These are phyloP conservation scores for Teratosphaeria epicoccoides DNA, from an alignment of 2,329 filamentous ascomycete species.

Conservation along the genomic window DNA sequence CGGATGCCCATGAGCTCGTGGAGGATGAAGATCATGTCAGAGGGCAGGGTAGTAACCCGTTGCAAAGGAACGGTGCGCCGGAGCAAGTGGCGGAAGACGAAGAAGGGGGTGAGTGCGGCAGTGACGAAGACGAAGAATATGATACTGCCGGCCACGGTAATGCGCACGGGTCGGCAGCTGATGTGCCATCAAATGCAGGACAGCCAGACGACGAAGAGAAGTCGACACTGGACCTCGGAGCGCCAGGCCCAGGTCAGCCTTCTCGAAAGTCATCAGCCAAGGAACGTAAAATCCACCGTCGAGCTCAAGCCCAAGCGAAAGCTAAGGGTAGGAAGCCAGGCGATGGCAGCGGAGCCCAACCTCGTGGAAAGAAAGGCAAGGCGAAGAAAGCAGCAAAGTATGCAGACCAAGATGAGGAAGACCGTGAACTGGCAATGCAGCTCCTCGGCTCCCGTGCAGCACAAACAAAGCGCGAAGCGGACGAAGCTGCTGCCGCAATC, in stretches of 20 bases:
- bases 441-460: conserved; percentile 71
- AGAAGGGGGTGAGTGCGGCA: conserved; percentile 19
- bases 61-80: conserved; percentile 23
- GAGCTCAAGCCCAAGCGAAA: conserved; percentile 12
- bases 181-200: neutral
- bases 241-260: neutral
- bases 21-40: conserved; percentile 3
- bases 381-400: conserved; percentile 87
- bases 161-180: conserved; percentile 12
- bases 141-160: conserved; percentile 14
- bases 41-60: conserved; percentile 27
- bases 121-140: conserved; percentile 20
- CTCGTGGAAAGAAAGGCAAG: conserved; percentile 68
- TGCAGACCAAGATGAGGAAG: conserved; percentile 87
- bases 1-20: neutral
- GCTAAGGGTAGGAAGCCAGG: conserved; percentile 13
- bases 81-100: neutral
- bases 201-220: conserved; percentile 6
- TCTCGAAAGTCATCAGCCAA: conserved; percentile 8
- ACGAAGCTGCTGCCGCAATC: conserved; percentile 45
- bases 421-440: conserved; percentile 69
- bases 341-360: conserved; percentile 18
- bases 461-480: conserved; percentile 56
- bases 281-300: conserved; percentile 17
- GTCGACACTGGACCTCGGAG: neutral